Evolutionary conservation across 192 early-diverging fungal genomes (phyloP).

Genomic region (Linnemannia schmuckeri): DNA sequence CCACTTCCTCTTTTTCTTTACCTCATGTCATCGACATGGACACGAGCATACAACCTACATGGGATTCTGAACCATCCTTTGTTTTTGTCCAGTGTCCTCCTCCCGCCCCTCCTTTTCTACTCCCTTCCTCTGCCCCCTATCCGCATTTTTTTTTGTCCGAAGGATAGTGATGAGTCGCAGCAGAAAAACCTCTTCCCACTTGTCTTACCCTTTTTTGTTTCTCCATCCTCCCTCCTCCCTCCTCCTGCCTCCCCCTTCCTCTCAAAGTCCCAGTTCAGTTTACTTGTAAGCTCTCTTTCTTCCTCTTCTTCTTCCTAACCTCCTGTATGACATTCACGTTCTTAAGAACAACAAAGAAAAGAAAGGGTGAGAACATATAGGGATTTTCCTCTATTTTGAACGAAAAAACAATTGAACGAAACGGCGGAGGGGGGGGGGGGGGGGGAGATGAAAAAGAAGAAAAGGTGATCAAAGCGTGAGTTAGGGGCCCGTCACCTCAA

Average conservation of each 20-base stretch:
- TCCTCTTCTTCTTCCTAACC: slow-evolving; percentile 15
- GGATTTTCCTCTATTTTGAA: background rate
- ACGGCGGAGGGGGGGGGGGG: background rate
- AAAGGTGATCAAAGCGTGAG: background rate
- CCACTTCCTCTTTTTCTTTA: too few species aligned
- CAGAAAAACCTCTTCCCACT: background rate
- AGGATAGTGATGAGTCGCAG: too few species aligned
- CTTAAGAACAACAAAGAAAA: background rate
- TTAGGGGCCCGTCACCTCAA: background rate
- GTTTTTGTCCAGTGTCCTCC: background rate
- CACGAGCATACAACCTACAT: background rate
- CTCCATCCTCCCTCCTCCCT: background rate
- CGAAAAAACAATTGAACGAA: background rate
- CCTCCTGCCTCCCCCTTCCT: background rate
- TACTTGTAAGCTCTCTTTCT: background rate
- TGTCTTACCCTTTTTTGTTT: background rate
- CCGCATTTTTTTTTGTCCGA: background rate
- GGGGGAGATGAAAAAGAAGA: background rate
- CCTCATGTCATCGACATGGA: background rate
- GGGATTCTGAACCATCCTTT: slow-evolving; percentile 2
- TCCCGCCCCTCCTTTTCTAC: background rate
- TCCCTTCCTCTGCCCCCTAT: background rate
- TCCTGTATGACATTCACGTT: slow-evolving; percentile 17
- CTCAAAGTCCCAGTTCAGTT: background rate
- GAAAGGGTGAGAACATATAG: background rate